Conservation (phyloP, 164 flowering plant genomes). For the Santalum album region DNA sequence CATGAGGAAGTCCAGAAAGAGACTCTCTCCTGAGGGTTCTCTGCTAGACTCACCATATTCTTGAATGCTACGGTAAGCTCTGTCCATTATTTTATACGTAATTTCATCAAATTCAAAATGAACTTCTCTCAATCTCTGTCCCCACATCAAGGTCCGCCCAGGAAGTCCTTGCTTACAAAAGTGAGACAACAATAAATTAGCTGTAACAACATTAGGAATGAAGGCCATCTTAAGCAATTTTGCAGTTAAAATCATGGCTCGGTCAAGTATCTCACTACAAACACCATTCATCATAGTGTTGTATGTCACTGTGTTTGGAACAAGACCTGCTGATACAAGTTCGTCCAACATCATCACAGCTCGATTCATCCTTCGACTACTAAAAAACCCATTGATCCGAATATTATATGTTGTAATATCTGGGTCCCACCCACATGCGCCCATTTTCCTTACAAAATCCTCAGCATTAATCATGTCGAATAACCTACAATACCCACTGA, state of each 20-base stretch:
- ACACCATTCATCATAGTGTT: conserved; percentile 69
- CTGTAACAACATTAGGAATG: conserved; percentile 66
- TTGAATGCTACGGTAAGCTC: conserved; percentile 30
- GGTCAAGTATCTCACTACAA: conserved; percentile 64
- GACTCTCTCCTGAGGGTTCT: conserved; percentile 36
- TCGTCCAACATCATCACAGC: conserved; percentile 69
- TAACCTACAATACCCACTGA: conserved; percentile 64
- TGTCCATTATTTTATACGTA: conserved; percentile 44
- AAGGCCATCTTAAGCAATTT: conserved; percentile 83
- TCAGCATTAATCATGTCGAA: conserved; percentile 54
- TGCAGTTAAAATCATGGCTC: conserved; percentile 63
- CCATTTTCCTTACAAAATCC: conserved; percentile 38
- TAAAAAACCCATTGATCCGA: conserved; percentile 52
- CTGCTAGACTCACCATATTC: conserved; percentile 17
- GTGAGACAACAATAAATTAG: conserved; percentile 64
- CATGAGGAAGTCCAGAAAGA: conserved; percentile 82
- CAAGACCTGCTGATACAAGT: conserved; percentile 56
- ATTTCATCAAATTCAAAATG: conserved; percentile 55
- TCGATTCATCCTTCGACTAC: conserved; percentile 33
- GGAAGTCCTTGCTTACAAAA: conserved; percentile 73
- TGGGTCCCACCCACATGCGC: conserved; percentile 49
- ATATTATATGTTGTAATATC: conserved; percentile 79
- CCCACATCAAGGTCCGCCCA: conserved; percentile 63
- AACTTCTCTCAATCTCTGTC: conserved; percentile 45
- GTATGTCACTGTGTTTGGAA: conserved; percentile 76